Evolutionary conservation across 2,329 filamentous ascomycete species (phyloP), one percentile per base, ranked within the genome.

Genomic region (Mollisia scopiformis): DNA sequence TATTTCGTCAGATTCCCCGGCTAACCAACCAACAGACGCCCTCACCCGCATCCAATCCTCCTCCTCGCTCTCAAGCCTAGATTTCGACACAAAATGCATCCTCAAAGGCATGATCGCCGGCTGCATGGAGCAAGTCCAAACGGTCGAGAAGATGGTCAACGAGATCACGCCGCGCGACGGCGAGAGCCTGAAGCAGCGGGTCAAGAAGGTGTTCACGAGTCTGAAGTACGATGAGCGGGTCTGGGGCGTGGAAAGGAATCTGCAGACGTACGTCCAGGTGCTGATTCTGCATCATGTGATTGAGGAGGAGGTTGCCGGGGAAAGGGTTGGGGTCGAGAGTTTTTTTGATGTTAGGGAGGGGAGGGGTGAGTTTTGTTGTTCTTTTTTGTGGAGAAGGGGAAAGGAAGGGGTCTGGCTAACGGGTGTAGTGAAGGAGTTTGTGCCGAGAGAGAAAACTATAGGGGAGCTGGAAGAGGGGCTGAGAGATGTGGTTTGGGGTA

Each of bases 71-170:
- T 37, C 47, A 7, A 46, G 14, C 19, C 54, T 66, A 0, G 62
- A 66, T 50, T 64, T 68, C n/a, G 60, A 66, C 25, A 61, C 62
- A 1, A 65, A 62, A 61, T 66, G 65, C 49, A 64, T 66, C 21
- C 58, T 68, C 3, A 57, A 55, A 10, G 62, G 62, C 21, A 58
- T 66, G 28, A 31, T 66, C 11, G 55, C 62, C 2, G 64, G 64
- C 8, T 66, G 60, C 35, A 43, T 37, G 25, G 25, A 37, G 2
- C 60, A 66, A 23, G 46, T 65, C 7, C 31, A 33, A 6, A 52
- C 62, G 31, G 43, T 66, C 4, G 62, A 61, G 31, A 58, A 54
- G 4, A 61, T 64, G 39, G 59, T 68, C 10, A 50, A 65, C 16
- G 57, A 62, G 14, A 55, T 65, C 5, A 55, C 64, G 1, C 49